Conservation (phyloP, 176 grass and related monocot genomes). For the Hordeum marinum region DNA sequence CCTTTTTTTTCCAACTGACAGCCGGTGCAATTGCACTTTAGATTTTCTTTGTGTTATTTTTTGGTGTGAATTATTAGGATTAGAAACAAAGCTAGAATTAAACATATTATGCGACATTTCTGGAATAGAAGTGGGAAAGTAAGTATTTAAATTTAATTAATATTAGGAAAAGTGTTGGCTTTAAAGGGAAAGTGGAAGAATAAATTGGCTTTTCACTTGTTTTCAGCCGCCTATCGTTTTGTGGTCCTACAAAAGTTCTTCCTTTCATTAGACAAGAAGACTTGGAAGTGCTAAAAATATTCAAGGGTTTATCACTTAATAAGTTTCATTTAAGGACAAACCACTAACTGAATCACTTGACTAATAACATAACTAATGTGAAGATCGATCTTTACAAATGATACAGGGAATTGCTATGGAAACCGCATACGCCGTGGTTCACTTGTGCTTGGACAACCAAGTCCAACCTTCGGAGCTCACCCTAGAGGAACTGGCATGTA, state of each 20-base stretch:
- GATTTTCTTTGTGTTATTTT: neutral
- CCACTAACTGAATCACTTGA: neutral
- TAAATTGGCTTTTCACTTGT: neutral
- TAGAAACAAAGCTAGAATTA: neutral
- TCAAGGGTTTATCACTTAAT: neutral
- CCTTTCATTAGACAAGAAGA: neutral
- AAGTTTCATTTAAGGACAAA: neutral
- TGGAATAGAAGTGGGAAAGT: too few species aligned
- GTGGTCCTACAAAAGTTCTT: neutral
- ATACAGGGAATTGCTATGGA: neutral
- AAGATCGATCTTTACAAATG: neutral
- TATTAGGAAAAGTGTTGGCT: neutral
- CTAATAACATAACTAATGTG: neutral
- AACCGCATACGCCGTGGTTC: neutral
- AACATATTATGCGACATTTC: neutral
- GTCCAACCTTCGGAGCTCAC: neutral
- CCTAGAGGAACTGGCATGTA: neutral
- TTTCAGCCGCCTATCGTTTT: neutral
- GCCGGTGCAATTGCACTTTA: neutral
- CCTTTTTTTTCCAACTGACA: neutral
- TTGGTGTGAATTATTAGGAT: neutral
- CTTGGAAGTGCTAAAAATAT: neutral
- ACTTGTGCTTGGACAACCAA: conserved; percentile 7
- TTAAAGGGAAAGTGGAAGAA: neutral
- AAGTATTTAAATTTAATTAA: neutral